Conservation (phyloP, 2,329 filamentous ascomycete genomes). For the Colletotrichum cuscutae region DNA sequence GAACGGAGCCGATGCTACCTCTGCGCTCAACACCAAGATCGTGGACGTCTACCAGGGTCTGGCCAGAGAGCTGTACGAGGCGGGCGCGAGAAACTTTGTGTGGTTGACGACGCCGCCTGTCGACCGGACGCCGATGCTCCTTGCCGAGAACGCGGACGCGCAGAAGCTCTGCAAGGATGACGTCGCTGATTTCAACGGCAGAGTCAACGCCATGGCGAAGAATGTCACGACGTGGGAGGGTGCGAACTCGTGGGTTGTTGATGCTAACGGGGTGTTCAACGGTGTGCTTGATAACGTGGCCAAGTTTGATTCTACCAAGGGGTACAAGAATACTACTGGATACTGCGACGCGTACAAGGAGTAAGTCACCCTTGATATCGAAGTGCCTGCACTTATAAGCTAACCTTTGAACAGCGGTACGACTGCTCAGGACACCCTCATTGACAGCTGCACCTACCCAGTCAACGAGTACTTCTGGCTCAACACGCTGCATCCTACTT, state of each 20-base stretch:
- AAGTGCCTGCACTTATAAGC: neutral
- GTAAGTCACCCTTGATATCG: constrained; percentile 47
- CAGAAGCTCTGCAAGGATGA: constrained; percentile 52
- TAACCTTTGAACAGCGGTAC: constrained; percentile 51
- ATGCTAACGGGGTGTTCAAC: constrained; percentile 62
- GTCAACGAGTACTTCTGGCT: constrained; percentile 75
- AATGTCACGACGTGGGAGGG: constrained; percentile 51
- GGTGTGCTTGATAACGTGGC: constrained; percentile 62
- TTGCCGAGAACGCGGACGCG: constrained; percentile 48
- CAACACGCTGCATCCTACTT: constrained; percentile 72
- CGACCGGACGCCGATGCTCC: constrained; percentile 61
- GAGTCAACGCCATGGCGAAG: constrained; percentile 52
- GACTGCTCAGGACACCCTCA: constrained; percentile 50
- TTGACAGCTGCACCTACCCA: constrained; percentile 59
- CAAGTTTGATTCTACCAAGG: constrained; percentile 59
- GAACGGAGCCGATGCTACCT: constrained; percentile 41
- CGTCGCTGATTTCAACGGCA: constrained; percentile 62
- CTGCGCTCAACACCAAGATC: constrained; percentile 49
- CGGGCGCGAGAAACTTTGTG: constrained; percentile 67
- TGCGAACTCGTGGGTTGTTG: constrained; percentile 62
- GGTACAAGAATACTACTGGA: constrained; percentile 63
- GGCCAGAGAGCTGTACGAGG: constrained; percentile 57
- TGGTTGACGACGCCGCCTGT: constrained; percentile 69
- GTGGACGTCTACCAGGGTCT: constrained; percentile 55
- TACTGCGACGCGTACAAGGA: constrained; percentile 66